Evolutionary conservation across 1,284 basidiomycete genomes (phyloP).

Genomic region (Heterobasidion parviporum): DNA sequence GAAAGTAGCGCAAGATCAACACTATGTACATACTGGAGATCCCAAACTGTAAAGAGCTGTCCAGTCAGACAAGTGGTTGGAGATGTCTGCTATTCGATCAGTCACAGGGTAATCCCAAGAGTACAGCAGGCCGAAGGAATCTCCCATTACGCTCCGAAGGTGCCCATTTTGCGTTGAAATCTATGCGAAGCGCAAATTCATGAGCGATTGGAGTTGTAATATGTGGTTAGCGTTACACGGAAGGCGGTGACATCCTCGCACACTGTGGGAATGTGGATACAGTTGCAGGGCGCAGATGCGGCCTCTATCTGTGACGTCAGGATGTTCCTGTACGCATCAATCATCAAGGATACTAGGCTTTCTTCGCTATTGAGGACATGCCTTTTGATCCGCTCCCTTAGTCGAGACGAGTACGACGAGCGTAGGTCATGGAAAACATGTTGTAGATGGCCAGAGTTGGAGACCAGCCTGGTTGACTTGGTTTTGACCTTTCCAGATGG

Average conservation of each 20-base stretch:
- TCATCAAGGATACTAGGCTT: not conserved
- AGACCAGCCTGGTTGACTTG: not conserved
- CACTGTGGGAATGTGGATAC: not conserved
- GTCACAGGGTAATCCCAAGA: not conserved
- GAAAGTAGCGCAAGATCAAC: no score
- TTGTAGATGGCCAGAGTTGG: not conserved
- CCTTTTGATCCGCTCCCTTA: not conserved
- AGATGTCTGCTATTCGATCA: not conserved
- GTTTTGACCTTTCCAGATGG: not conserved
- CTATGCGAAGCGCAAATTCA: not conserved
- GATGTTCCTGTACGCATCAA: not conserved
- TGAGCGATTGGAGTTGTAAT: not conserved
- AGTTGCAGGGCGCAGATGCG: not conserved
- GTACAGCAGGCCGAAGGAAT: not conserved
- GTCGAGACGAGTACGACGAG: not conserved
- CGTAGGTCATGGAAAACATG: not conserved
- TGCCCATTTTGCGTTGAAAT: not conserved
- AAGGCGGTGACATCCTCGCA: not conserved
- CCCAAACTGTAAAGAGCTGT: not conserved
- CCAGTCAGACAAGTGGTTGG: not conserved
- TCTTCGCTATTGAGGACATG: not conserved
- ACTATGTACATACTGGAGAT: not conserved
- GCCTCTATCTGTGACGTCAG: not conserved
- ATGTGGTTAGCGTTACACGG: not conserved
- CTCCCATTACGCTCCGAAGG: not conserved